Conservation (phyloP, 169 alveolate genomes). For the Plasmodium knowlesi region DNA sequence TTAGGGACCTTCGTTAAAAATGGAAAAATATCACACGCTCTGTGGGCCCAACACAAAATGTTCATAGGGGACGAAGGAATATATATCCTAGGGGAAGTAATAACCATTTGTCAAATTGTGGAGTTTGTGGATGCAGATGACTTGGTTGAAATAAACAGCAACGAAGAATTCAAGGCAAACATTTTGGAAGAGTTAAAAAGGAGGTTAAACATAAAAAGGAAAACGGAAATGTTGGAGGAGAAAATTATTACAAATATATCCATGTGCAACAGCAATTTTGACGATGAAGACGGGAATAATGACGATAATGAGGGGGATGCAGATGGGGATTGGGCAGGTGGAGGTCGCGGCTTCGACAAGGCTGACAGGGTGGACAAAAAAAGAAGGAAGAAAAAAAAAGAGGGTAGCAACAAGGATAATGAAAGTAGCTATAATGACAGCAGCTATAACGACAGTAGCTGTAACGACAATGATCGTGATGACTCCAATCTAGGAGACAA, state of each 20-base stretch:
- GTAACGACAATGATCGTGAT: background rate
- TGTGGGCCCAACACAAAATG: slow-evolving; percentile 60
- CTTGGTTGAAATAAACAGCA: slow-evolving; percentile 9
- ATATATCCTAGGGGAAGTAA: slow-evolving; percentile 50
- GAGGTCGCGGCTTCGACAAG: background rate
- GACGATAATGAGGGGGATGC: background rate
- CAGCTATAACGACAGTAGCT: background rate
- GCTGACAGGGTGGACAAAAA: background rate
- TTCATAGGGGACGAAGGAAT: slow-evolving; percentile 73
- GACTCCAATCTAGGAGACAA: slow-evolving; percentile 12
- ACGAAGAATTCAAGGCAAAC: slow-evolving; percentile 45
- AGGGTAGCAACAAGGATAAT: background rate
- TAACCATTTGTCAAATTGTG: slow-evolving; percentile 66
- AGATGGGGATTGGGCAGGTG: background rate
- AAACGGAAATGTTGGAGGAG: slow-evolving; percentile 46
- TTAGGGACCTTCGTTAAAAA: slow-evolving; percentile 59
- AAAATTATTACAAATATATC: slow-evolving; percentile 42
- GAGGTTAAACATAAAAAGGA: slow-evolving; percentile 30
- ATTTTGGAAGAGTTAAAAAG: slow-evolving; percentile 45
- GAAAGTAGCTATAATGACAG: background rate
- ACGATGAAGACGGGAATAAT: background rate
- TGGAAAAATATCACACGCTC: slow-evolving; percentile 59
- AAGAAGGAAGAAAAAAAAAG: background rate
- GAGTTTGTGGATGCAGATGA: slow-evolving; percentile 58
- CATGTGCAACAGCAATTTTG: slow-evolving; percentile 28